phyloP scores from a whole-genome alignment of 352 stramenopile species.

The Aphanomyces invadans region DNA sequence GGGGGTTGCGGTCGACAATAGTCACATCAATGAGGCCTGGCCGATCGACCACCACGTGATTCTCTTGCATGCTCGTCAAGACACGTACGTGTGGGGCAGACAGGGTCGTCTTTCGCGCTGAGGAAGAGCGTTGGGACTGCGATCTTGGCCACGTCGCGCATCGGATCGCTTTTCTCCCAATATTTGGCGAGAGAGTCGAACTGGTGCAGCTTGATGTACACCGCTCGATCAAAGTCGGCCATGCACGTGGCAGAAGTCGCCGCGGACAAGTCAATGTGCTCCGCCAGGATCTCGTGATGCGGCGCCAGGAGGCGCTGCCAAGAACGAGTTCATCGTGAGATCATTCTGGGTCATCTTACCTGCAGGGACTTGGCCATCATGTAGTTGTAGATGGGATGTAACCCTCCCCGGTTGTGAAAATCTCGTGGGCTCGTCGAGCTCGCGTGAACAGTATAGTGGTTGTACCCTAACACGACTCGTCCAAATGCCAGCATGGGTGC shows the following conservation, averaged over 20 bases:
- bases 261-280: slow-evolving; percentile 39
- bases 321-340: not conserved
- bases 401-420: slow-evolving; percentile 29
- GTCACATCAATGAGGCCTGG: not conserved
- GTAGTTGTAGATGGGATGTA: slow-evolving; percentile 62
- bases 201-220: slow-evolving; percentile 75
- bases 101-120: slow-evolving; percentile 69
- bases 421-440: not conserved
- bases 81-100: slow-evolving; percentile 67
- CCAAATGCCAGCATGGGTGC: not conserved
- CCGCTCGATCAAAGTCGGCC: slow-evolving; percentile 57
- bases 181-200: slow-evolving; percentile 54
- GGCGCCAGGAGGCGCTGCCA: slow-evolving; percentile 37
- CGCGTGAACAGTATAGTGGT: not conserved
- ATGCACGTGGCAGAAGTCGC: slow-evolving; percentile 49
- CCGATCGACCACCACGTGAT: not conserved
- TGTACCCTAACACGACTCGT: not conserved
- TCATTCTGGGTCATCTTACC: not conserved
- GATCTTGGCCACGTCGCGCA: slow-evolving; percentile 49
- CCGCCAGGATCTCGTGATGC: slow-evolving; percentile 37
- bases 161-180: slow-evolving; percentile 67
- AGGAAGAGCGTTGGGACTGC: slow-evolving; percentile 54
- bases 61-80: slow-evolving; percentile 28
- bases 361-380: slow-evolving; percentile 72
- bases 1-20: slow-evolving; percentile 41